Conservation (phyloP, 2,329 filamentous ascomycete genomes). For the Chrysoporthe austroafricana region DNA sequence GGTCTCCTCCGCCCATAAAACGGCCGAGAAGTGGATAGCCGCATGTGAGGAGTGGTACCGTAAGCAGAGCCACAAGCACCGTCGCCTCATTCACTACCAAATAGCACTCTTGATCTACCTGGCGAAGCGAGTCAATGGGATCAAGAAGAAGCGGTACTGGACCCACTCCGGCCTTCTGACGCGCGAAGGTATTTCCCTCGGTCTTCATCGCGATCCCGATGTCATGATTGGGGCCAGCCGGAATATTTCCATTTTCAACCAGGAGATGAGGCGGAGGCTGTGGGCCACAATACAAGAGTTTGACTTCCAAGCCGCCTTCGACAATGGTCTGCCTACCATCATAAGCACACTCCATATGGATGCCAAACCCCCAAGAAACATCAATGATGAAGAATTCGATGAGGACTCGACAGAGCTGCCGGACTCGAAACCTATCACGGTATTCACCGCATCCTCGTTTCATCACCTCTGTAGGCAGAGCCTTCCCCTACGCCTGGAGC, state of each 20-base stretch:
- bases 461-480: slow-evolving; percentile 62
- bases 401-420: slow-evolving; percentile 56
- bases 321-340: slow-evolving; percentile 62
- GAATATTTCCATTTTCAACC: slow-evolving; percentile 59
- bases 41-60: slow-evolving; percentile 59
- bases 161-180: slow-evolving; percentile 59
- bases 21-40: slow-evolving; percentile 60
- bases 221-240: slow-evolving; percentile 51
- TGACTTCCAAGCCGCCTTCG: slow-evolving; percentile 64
- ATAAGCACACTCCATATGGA: slow-evolving; percentile 61
- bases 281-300: slow-evolving; percentile 67
- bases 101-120: slow-evolving; percentile 63
- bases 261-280: slow-evolving; percentile 64
- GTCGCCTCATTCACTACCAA: slow-evolving; percentile 64
- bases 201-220: slow-evolving; percentile 62
- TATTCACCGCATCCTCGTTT: slow-evolving; percentile 64
- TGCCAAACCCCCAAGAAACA: slow-evolving; percentile 58
- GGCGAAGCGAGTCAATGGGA: slow-evolving; percentile 63
- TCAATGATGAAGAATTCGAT: slow-evolving; percentile 62
- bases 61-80: slow-evolving; percentile 64
- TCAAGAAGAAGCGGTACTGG: slow-evolving; percentile 70
- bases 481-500: slow-evolving; percentile 58
- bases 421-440: slow-evolving; percentile 52
- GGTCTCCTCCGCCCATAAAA: slow-evolving; percentile 59
- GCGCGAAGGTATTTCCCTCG: slow-evolving; percentile 61